phyloP scores from a whole-genome alignment of 768 basidiomycete species.

The Cytidiella melzeri region DNA sequence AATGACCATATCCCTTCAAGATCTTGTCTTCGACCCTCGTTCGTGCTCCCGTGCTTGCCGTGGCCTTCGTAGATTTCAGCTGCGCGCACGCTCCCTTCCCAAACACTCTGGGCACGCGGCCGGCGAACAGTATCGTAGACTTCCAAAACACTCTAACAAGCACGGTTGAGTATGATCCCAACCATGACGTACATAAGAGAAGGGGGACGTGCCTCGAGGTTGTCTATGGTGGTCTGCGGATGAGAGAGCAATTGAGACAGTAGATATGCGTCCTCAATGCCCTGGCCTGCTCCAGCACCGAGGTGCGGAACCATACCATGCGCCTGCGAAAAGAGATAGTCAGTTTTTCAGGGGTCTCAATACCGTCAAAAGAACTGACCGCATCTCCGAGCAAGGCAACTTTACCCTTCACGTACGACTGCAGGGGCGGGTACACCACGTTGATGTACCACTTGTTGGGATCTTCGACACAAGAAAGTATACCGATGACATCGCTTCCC shows the following conservation, averaged over 20 bases:
- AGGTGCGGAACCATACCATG: constrained; percentile 57
- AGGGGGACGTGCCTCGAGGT: constrained; percentile 33
- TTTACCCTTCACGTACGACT: constrained; percentile 36
- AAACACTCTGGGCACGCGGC: constrained; percentile 45
- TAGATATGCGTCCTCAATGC: constrained; percentile 48
- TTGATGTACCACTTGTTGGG: constrained; percentile 52
- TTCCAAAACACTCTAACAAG: constrained; percentile 36
- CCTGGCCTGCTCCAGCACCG: constrained; percentile 54
- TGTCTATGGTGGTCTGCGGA: constrained; percentile 31
- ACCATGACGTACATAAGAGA: not conserved
- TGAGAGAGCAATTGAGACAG: constrained; percentile 41
- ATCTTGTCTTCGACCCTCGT: constrained; percentile 28
- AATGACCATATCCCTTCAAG: constrained; percentile 38
- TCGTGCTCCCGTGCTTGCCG: constrained; percentile 25
- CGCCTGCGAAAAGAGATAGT: constrained; percentile 24
- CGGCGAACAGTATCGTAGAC: constrained; percentile 40
- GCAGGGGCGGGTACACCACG: constrained; percentile 38
- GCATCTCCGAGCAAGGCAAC: constrained; percentile 51
- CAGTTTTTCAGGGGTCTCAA: too few species aligned
- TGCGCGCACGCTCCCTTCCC: constrained; percentile 32
- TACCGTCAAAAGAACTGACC: too few species aligned
- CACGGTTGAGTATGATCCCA: not conserved
- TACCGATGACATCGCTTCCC: constrained; percentile 36
- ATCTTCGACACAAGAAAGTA: constrained; percentile 37
- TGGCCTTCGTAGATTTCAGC: constrained; percentile 41